Evolutionary conservation across 257 asterid genomes (phyloP).

Genomic region (Primulina tabacum): DNA sequence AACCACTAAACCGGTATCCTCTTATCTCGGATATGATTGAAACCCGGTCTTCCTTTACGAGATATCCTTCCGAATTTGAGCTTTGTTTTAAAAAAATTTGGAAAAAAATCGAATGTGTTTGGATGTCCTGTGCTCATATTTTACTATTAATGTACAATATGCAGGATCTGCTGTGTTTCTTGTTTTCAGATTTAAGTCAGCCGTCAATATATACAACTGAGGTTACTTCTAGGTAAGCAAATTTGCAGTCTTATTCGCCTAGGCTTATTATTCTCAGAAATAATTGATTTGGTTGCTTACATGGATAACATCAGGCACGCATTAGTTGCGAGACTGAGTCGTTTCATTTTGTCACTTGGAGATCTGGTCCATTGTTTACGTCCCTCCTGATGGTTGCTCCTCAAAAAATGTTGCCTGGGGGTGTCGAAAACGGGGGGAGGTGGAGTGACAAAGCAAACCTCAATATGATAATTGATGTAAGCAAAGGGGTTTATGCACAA

Average conservation of each 20-base stretch:
- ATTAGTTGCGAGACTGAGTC: conserved; percentile 25
- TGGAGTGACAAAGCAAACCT: neutral
- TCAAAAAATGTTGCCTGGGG: too few species aligned
- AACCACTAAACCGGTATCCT: too few species aligned
- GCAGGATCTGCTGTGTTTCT: conserved; percentile 37
- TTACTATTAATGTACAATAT: conserved; percentile 3
- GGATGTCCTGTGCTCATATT: neutral
- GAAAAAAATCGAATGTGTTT: neutral
- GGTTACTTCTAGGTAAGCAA: conserved; percentile 59
- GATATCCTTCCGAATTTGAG: neutral
- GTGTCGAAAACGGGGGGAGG: neutral
- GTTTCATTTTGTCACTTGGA: conserved; percentile 29
- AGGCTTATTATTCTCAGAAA: conserved; percentile 20
- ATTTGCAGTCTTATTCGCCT: neutral
- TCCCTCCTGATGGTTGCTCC: neutral
- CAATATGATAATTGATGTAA: neutral
- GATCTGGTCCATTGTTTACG: conserved; percentile 24
- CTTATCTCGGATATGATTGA: neutral
- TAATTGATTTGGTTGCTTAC: conserved; percentile 38
- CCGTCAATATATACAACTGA: conserved; percentile 48
- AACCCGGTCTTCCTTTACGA: neutral
- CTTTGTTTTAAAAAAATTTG: neutral
- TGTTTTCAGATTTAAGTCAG: conserved; percentile 40
- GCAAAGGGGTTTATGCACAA: too few species aligned
- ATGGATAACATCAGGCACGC: conserved; percentile 24